Base-by-base conservation (phyloP, 768 basidiomycete genomes). In the Lentinus tigrinus region DNA sequence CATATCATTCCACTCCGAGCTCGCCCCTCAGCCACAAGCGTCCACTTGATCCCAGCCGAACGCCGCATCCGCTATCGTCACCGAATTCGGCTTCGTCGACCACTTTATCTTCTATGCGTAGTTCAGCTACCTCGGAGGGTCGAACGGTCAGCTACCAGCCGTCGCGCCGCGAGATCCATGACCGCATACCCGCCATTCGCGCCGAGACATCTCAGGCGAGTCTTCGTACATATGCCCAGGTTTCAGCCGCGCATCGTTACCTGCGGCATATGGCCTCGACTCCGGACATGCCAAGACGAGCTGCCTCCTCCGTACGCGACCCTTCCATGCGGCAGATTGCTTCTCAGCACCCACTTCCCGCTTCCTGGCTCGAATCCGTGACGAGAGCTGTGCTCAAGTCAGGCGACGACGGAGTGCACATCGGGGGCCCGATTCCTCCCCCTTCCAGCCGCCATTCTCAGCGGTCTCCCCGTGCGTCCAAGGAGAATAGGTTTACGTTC, bases 231-330 rank as follows among this genome's bases (percentile, higher is more conserved):
- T 64, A 66, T 16, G 65, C 65, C 1, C 64, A 69, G n/a, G 64
- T 70, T 13, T 70, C 72, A 50, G 81, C 82, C 51, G 87, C 89
- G 3, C 80, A 81, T 4, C 82, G 84, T 5, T 86, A 89, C 66
- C 80, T 92, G 11, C 83, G 89, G 31, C 88, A 91, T 68, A 89
- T 92, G 77, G 82, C 82, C 1, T 91, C 89, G 23, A 74, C 79
- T 23, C 79, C 79, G 28, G 75, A 76, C 58, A 78, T 81, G 28
- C 70, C 67, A 24, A 66, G 64, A 48, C 65, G 59, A 17, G 36
- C 48, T 47, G 31, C 34, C 19, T 42, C 59, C 1, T 56, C 57
- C 1, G 59, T 50, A 1, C 57, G 52, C 11, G 60, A 60, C 13
- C 47, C 34, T 36, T 63, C 61, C 19, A 51, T 52, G 24, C 62